Base-by-base conservation (phyloP, 2,329 filamentous ascomycete genomes). In the Pyrenochaeta sp. region DNA sequence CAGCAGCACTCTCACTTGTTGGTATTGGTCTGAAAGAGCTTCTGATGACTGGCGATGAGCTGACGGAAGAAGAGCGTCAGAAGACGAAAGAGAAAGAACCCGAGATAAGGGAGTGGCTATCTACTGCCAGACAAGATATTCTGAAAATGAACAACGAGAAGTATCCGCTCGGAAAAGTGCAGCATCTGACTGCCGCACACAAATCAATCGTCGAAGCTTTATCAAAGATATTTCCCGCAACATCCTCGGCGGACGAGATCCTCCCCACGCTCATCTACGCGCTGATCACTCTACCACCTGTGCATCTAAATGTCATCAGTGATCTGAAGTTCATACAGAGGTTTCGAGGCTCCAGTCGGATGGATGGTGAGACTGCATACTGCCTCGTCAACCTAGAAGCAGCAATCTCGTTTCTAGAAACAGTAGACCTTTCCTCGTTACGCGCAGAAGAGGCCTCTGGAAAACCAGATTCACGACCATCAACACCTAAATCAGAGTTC, bases 261-360 rank as follows among this genome's bases (percentile, higher is more conserved):
- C 88, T 99, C 76, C 95, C 95, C 0, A 97, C 96, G 77, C 85
- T 99, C 62, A 99, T 99, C 61, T 99, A 96, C 80, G 92, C 93
- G 0, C 85, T 99, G 59, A 96, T 99, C 73, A 97, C 93, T 2
- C 90, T 93, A 44, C 90, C 92, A 0, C 91, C 93, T 0, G 91
- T 95, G 76, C 87, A 89, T 34, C 89, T 98, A 47, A 91, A 93
- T 75, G 90, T 93, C 54, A 92, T 97, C 72, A 98, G 94, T 81
- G 96, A 99, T 75, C 83, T 96, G n/a, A 88, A 91, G 67, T 99
- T 98, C 75, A 93, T 98, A 65, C 93, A 98, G 74, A 84, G 91
- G 61, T 99, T 99, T 75, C 88, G 95, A 54, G 91, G 92, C 75
- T 87, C 91, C 51, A 89, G 84, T 63, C 97, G 94, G 71, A 86